Conservation (phyloP, 2,329 filamentous ascomycete genomes). For the Sordariomycetes sp. region DNA sequence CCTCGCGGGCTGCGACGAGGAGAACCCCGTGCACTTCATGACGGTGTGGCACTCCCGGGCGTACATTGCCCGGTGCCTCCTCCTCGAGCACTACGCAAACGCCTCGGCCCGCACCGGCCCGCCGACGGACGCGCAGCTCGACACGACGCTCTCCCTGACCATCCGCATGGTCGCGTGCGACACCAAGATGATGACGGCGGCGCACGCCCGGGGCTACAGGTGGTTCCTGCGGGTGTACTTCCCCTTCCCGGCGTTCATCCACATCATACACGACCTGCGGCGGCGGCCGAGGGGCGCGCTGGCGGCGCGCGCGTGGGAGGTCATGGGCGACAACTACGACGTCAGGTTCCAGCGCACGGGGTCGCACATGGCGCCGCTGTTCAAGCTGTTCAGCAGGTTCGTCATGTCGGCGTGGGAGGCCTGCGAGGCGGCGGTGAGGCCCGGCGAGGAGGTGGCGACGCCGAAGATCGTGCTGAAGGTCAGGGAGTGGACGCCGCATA, state of each 20-base stretch:
- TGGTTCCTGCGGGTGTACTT: constrained; percentile 27
- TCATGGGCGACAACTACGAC: constrained; percentile 19
- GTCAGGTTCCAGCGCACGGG: constrained; percentile 2
- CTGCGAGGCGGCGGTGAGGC: not conserved
- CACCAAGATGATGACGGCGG: constrained; percentile 18
- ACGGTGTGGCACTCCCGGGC: constrained; percentile 25
- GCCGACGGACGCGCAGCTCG: constrained; percentile 16
- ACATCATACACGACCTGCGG: constrained; percentile 23
- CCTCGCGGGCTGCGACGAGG: constrained; percentile 25
- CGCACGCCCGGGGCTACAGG: constrained; percentile 18
- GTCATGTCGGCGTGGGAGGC: not conserved
- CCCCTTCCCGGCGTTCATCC: constrained; percentile 27
- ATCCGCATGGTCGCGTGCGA: constrained; percentile 25
- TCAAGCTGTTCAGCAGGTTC: not conserved
- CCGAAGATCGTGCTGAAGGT: not conserved
- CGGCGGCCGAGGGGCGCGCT: constrained; percentile 10
- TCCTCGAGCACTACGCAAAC: constrained; percentile 33
- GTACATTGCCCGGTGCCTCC: constrained; percentile 33
- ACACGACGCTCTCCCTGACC: constrained; percentile 18
- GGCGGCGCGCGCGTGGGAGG: constrained; percentile 19
- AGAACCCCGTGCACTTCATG: constrained; percentile 28
- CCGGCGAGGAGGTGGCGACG: not conserved
- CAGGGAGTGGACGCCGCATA: not conserved
- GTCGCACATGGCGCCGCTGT: not conserved
- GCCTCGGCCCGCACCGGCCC: constrained; percentile 5